Evolutionary conservation across 1,284 basidiomycete species (phyloP).

Genomic region (Phaffia rhodozyma): DNA sequence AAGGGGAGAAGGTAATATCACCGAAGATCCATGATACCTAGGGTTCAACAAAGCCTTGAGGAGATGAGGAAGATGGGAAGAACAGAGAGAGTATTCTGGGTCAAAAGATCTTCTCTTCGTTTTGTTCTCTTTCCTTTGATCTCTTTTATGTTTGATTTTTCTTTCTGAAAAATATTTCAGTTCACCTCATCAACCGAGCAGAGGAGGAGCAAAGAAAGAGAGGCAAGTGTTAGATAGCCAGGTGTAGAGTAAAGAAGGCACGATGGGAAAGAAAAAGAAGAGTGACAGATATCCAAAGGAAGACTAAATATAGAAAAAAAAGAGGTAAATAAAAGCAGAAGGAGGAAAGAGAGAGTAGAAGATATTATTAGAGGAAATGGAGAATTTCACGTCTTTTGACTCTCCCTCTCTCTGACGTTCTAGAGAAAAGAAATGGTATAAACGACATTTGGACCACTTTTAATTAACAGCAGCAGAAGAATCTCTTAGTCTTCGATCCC

Average conservation of each 20-base stretch:
- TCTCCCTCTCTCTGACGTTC: background rate
- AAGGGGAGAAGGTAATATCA: too few relatives aligned
- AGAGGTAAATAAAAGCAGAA: background rate
- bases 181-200: background rate
- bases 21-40: too few relatives aligned
- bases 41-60: too few relatives aligned
- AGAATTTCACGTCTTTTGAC: background rate
- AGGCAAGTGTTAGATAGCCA: background rate
- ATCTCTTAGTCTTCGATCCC: constrained; percentile 27
- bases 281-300: background rate
- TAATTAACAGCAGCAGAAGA: constrained; percentile 17
- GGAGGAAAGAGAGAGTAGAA: background rate
- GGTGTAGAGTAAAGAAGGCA: background rate
- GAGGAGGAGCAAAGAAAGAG: background rate
- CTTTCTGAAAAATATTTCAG: background rate
- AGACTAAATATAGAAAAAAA: background rate
- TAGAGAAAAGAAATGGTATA: too few relatives aligned
- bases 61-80: too few relatives aligned
- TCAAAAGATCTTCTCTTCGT: too few relatives aligned
- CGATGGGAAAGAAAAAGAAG: background rate
- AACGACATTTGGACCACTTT: too few relatives aligned
- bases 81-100: too few relatives aligned
- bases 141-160: background rate
- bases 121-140: too few relatives aligned
- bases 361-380: background rate